Percentiles rank a stretch among this genome's conserved stretches.
These are phyloP conservation scores for Meyerozyma sp. DNA, from an alignment of 1,139 yeast genomes.

Conservation along the genomic window DNA sequence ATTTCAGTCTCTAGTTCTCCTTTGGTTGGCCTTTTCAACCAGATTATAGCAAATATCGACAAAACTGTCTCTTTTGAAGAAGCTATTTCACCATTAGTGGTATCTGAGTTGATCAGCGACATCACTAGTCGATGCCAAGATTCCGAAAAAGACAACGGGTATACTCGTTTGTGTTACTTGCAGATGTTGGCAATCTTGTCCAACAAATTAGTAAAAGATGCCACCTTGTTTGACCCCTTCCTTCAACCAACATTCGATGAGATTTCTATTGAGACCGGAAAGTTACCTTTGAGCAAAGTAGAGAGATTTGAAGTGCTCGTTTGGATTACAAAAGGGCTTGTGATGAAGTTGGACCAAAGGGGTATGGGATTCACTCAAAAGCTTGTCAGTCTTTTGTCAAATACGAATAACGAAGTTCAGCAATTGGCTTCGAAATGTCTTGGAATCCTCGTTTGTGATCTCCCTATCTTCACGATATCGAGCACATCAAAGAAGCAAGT, in stretches of 20 bases:
- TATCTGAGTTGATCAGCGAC: not conserved
- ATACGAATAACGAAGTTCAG: not conserved
- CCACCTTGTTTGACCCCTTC: not conserved
- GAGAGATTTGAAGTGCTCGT: constrained; percentile 46
- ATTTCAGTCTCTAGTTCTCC: constrained; percentile 30
- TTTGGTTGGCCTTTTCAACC: constrained; percentile 43
- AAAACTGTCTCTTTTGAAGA: constrained; percentile 11
- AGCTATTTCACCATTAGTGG: not conserved
- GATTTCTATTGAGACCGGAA: not conserved
- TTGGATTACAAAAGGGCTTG: constrained; percentile 71
- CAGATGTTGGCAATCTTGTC: constrained; percentile 52
- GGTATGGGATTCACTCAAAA: not conserved
- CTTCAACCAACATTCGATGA: not conserved
- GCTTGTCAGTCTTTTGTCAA: not conserved
- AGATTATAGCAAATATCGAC: constrained; percentile 49
- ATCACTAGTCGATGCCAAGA: constrained; percentile 1
- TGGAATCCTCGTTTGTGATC: constrained; percentile 43
- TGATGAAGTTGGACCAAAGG: constrained; percentile 49
- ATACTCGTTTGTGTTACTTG: constrained; percentile 50
- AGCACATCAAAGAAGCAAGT: not conserved
- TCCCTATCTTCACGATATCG: constrained; percentile 42
- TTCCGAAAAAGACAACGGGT: constrained; percentile 12
- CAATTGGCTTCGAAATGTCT: not conserved
- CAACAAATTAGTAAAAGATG: constrained; percentile 35
- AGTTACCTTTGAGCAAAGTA: not conserved